Evolutionary conservation across 2,329 filamentous ascomycete genomes (phyloP).

Genomic region (Aspergillus jensenii): DNA sequence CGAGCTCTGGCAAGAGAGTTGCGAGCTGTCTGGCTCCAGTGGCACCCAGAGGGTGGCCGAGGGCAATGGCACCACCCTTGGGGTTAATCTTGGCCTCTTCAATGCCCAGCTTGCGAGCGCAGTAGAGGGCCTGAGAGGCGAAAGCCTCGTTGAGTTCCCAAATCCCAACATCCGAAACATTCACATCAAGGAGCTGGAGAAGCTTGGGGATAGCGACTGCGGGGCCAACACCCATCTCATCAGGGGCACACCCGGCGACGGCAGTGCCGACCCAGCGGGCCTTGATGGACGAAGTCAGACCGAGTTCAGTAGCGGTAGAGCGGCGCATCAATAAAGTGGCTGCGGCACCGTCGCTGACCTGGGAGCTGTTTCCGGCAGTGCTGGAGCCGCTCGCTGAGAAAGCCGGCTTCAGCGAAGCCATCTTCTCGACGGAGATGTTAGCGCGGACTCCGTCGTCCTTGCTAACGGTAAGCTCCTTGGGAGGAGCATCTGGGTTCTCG

Average conservation of each 20-base stretch:
- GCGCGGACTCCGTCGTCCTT: constrained; percentile 82
- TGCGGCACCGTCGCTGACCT: constrained; percentile 85
- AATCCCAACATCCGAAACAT: constrained; percentile 68
- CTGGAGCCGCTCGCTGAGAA: constrained; percentile 73
- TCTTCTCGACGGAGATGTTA: constrained; percentile 65
- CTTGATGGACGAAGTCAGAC: constrained; percentile 67
- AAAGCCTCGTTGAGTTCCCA: constrained; percentile 95
- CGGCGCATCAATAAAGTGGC: constrained; percentile 81
- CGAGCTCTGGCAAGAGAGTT: constrained; percentile 69
- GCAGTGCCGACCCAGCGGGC: constrained; percentile 79
- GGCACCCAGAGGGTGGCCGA: constrained; percentile 87
- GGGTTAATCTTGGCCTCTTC: constrained; percentile 76
- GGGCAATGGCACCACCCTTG: constrained; percentile 89
- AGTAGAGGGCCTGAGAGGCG: constrained; percentile 66
- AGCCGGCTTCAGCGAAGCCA: constrained; percentile 79
- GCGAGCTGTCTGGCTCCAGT: constrained; percentile 80
- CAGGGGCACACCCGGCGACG: constrained; percentile 75
- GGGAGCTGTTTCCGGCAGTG: constrained; percentile 82
- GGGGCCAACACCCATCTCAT: constrained; percentile 93
- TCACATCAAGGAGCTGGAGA: constrained; percentile 66
- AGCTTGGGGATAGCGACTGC: constrained; percentile 83
- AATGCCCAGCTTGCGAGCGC: constrained; percentile 61
- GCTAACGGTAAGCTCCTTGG: constrained; percentile 65
- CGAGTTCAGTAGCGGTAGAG: constrained; percentile 72
- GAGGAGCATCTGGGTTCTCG: constrained; percentile 58